Evolutionary conservation across 768 basidiomycete species (phyloP).

Genomic region (Calocera cornea): DNA sequence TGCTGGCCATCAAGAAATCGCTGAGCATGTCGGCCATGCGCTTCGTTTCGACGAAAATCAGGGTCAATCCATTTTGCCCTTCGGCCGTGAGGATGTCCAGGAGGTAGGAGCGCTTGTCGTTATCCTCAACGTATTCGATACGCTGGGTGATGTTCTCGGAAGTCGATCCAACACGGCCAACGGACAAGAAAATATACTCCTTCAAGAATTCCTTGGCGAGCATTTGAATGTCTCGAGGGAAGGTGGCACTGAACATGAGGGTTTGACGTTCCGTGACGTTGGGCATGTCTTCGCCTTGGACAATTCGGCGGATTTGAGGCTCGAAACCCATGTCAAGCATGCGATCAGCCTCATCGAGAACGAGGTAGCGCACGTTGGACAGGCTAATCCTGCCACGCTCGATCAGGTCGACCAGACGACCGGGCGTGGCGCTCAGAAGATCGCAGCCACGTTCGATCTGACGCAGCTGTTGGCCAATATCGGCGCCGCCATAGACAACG

Average conservation of each 20-base stretch:
- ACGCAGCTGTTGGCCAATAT: conserved; percentile 90
- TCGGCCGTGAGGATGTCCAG: conserved; percentile 85
- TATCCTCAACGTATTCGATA: conserved; percentile 95
- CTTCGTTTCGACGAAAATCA: conserved; percentile 99
- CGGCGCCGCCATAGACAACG: conserved; percentile 97
- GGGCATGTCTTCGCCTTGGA: conserved; percentile 99
- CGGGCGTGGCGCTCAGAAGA: conserved; percentile 89
- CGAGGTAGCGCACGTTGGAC: conserved; percentile 92
- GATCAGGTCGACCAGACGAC: conserved; percentile 94
- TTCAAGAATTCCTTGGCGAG: conserved; percentile 92
- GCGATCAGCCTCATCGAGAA: conserved; percentile 97
- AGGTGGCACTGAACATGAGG: conserved; percentile 99
- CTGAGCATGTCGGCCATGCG: conserved; percentile 98
- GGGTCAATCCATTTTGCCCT: conserved; percentile 56
- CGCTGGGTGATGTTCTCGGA: conserved; percentile 99
- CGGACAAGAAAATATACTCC: conserved; percentile 97
- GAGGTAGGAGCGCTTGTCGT: conserved; percentile 90
- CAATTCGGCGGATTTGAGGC: conserved; percentile 95
- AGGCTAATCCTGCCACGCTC: conserved; percentile 95
- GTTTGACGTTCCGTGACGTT: conserved; percentile 81
- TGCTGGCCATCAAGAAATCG: conserved; percentile 77
- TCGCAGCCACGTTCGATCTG: conserved; percentile 94
- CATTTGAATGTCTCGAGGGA: conserved; percentile 97
- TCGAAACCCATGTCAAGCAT: conserved; percentile 99
- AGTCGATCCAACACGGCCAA: conserved; percentile 95